Evolutionary conservation across 108 stramenopile genomes (phyloP).

Genomic region (Nitzschia inconspicua): DNA sequence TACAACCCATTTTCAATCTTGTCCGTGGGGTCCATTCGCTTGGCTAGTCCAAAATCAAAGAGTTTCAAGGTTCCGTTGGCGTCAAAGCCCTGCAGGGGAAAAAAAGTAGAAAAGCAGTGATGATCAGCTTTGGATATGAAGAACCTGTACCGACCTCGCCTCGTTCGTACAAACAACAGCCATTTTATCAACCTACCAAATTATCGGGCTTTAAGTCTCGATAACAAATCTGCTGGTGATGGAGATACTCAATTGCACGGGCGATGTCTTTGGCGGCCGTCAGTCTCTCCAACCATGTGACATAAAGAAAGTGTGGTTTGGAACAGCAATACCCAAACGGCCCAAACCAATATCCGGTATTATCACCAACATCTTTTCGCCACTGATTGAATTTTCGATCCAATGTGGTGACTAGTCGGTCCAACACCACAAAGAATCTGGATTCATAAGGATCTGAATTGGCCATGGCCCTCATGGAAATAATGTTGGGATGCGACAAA

Average conservation of each 20-base stretch:
- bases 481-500: conserved; percentile 71
- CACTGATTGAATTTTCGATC: conserved; percentile 72
- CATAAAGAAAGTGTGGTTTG: conserved; percentile 56
- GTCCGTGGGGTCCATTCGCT: conserved; percentile 51
- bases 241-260: conserved; percentile 77
- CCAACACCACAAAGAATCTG: conserved; percentile 79
- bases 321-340: conserved; percentile 81
- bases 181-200: too few relatives aligned
- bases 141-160: too few relatives aligned
- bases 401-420: conserved; percentile 65
- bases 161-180: too few relatives aligned
- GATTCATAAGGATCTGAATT: conserved; percentile 80
- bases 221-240: conserved; percentile 66
- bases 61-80: conserved; percentile 57
- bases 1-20: conserved; percentile 52
- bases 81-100: conserved; percentile 80
- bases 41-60: conserved; percentile 86
- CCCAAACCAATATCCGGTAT: conserved; percentile 56
- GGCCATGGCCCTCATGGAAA: conserved; percentile 71
- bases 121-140: too few relatives aligned
- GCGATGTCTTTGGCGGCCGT: conserved; percentile 63
- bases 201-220: conserved; percentile 51
- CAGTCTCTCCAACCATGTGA: conserved; percentile 77
- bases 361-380: conserved; percentile 60
- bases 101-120: too few relatives aligned